Conservation (phyloP, 2,329 filamentous ascomycete genomes). For the Pezicula radicicola region DNA sequence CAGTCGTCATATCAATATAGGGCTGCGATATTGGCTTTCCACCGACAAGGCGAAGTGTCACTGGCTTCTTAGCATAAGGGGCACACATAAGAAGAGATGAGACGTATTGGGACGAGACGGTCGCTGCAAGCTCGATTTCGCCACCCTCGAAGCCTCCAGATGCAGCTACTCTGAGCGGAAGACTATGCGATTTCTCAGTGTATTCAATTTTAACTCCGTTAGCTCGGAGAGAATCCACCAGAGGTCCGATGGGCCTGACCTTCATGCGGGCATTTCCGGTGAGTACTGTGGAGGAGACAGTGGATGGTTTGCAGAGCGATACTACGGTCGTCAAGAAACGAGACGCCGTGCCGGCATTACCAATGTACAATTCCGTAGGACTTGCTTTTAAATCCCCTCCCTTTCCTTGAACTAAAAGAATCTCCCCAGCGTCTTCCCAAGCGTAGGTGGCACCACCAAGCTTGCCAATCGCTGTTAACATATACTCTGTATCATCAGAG, state of each 20-base stretch:
- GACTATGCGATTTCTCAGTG: constrained; percentile 75
- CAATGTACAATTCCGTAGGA: constrained; percentile 78
- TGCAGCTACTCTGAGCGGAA: constrained; percentile 80
- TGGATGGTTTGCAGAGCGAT: constrained; percentile 70
- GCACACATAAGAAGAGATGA: constrained; percentile 96
- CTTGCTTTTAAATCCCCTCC: constrained; percentile 82
- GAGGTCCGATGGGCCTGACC: constrained; percentile 84
- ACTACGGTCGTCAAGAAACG: constrained; percentile 92
- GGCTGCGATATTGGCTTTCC: constrained; percentile 95
- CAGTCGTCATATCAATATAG: constrained; percentile 98
- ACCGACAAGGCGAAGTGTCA: constrained; percentile 87
- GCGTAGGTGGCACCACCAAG: constrained; percentile 84
- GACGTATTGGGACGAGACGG: constrained; percentile 98
- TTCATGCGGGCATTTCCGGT: constrained; percentile 98
- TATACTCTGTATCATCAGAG: constrained; percentile 95
- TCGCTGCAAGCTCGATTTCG: constrained; percentile 86
- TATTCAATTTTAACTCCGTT: constrained; percentile 91
- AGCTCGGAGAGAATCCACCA: constrained; percentile 82
- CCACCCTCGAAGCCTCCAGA: constrained; percentile 82
- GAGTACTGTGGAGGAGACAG: constrained; percentile 68
- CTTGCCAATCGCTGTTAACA: constrained; percentile 86
- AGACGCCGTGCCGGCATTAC: constrained; percentile 94
- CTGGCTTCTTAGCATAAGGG: constrained; percentile 91
- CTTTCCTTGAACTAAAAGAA: constrained; percentile 84
- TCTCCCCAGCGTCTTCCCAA: constrained; percentile 93